Base-by-base conservation (phyloP, 352 stramenopile genomes). In the Pythium scleroteichum region DNA sequence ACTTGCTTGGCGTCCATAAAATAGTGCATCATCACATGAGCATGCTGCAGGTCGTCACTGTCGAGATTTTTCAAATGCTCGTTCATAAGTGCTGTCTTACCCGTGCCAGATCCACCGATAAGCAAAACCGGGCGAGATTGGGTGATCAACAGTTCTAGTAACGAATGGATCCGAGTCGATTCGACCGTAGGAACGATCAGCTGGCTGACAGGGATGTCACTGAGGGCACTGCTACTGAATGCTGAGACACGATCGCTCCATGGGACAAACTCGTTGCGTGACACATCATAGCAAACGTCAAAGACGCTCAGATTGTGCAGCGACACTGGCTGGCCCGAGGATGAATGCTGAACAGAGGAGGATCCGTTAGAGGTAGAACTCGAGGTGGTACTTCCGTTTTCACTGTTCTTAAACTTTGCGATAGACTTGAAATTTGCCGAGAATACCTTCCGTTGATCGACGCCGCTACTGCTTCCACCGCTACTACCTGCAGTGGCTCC, bases 1-100 rank as follows among this genome's bases (percentile, higher is more conserved):
- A 97, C 59, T 46, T 82, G 57, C 16, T 78, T 71, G 7, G 86
- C 86, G 52, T 96, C 87, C 68, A 95, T 97, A 58, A 89, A 97
- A 48, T 94, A 89, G 39, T 96, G 88, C 66, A 96, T 76, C 10
- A 82, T 85, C 38, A 97, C 75, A 17, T 79, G 75, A 3, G 76
- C 77, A 12, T 71, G 75, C 0, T 60, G 57, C 12, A 93, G 73
- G 45, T 95, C 86, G 20, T 92, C 80, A 0, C 86, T 59, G 23
- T 72, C 66, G 8, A 59, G n/a, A 33, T 66, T 72, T 8, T 20
- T 27, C 23, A 97, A 57, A 47, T 92, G 92, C 4, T 95, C 85
- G 5, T 76, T 69, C 19, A 92, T 63, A 2, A 97, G 52, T 1
- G 79, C 76, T 0, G 90, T 95, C 55, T 97, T 97, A 17, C 90